A percentile compares a stretch with the other conserved stretches of the same genome.
Conservation (phyloP, 2,329 filamentous ascomycete genomes). For the Hymenoscyphus fructigenus region DNA sequence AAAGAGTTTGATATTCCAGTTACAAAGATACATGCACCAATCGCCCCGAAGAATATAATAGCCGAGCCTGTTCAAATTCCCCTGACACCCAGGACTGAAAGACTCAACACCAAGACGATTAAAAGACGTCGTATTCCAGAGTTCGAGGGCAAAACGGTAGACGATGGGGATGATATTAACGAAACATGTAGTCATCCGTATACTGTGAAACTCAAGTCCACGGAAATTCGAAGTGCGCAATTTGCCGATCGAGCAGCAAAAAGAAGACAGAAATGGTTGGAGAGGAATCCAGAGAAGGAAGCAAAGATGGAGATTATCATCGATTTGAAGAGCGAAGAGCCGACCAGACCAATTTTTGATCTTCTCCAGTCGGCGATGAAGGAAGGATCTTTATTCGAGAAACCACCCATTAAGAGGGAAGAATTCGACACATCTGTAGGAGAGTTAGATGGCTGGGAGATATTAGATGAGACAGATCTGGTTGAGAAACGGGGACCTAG, state of each 20-base stretch:
- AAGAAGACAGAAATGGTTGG: neutral
- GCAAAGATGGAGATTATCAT: neutral
- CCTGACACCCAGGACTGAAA: neutral
- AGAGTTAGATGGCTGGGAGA: neutral
- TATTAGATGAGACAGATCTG: neutral
- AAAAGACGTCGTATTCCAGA: neutral
- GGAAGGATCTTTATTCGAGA: neutral
- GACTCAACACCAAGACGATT: neutral
- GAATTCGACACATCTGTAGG: neutral
- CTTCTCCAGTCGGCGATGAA: neutral
- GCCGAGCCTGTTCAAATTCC: neutral
- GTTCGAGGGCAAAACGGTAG: neutral
- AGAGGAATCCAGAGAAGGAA: neutral
- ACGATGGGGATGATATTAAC: neutral
- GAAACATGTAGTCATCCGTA: neutral
- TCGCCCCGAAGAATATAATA: neutral
- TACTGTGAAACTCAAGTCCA: neutral
- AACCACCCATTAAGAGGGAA: neutral
- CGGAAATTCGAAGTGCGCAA: neutral
- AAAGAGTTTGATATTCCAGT: neutral
- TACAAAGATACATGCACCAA: neutral
- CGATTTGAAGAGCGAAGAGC: neutral
- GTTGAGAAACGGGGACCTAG: neutral
- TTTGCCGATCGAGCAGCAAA: neutral
- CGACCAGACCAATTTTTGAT: neutral